Conservation (phyloP, 1,139 yeast genomes). For the Geotrichum candidum region DNA sequence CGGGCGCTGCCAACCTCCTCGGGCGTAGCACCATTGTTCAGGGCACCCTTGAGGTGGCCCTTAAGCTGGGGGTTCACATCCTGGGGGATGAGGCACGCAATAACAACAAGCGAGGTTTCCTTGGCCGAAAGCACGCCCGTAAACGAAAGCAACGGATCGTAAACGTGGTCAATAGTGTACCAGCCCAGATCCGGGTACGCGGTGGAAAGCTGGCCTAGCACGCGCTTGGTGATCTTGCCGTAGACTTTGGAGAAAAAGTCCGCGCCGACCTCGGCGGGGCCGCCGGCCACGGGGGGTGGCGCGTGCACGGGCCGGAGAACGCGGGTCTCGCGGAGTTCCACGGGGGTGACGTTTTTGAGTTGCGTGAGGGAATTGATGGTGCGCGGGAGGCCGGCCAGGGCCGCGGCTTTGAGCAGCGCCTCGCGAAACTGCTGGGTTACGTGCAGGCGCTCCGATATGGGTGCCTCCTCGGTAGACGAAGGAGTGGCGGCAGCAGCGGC, state of each 20-base stretch:
- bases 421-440: conserved; percentile 59
- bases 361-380: conserved; percentile 71
- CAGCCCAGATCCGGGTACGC: conserved; percentile 85
- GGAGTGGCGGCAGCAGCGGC: too few species aligned
- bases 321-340: conserved; percentile 37
- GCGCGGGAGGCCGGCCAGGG: conserved; percentile 77
- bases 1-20: conserved; percentile 61
- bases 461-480: not conserved
- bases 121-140: conserved; percentile 55
- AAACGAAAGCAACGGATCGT: conserved; percentile 69
- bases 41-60: conserved; percentile 83
- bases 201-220: conserved; percentile 57
- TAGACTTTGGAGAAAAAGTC: conserved; percentile 73
- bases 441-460: conserved; percentile 20
- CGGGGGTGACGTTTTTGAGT: conserved; percentile 62
- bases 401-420: conserved; percentile 68
- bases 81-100: conserved; percentile 80
- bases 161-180: conserved; percentile 66
- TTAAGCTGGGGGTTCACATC: conserved; percentile 92
- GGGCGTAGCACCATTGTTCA: conserved; percentile 66
- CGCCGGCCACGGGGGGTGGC: conserved; percentile 17
- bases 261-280: conserved; percentile 28
- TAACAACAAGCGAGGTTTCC: conserved; percentile 73
- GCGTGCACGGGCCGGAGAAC: conserved; percentile 15
- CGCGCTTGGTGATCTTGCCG: conserved; percentile 64